Percentiles rank a stretch among this genome's conserved stretches.
Evolutionary conservation across 257 asterid genomes (phyloP).

Genomic region (Thymus quinquecostatus): DNA sequence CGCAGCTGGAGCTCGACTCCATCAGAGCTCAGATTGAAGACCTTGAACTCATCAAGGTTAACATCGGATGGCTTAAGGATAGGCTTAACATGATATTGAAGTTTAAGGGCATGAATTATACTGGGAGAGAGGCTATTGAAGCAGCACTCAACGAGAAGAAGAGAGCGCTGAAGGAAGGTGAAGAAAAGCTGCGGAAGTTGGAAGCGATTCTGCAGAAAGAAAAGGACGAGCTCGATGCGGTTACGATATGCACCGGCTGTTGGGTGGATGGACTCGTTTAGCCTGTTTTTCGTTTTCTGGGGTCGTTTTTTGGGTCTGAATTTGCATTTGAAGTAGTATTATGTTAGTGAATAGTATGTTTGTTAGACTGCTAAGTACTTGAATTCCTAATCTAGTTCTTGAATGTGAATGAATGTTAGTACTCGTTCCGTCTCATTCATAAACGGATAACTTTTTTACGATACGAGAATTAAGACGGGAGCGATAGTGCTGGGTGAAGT

Average conservation of each 20-base stretch:
- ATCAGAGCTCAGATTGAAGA: conserved; percentile 1
- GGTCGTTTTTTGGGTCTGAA: neutral
- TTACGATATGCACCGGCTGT: neutral
- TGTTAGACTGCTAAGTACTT: neutral
- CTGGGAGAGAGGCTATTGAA: neutral
- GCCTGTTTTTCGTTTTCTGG: neutral
- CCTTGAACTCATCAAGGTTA: conserved; percentile 19
- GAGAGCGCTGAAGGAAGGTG: neutral
- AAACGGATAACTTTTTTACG: too few species aligned
- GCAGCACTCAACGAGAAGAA: neutral
- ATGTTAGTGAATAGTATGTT: neutral
- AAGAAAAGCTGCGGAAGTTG: conserved; percentile 18
- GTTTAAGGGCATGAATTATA: neutral
- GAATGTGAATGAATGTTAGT: neutral
- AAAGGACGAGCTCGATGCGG: conserved; percentile 19
- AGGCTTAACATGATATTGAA: conserved; percentile 17
- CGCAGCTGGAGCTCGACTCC: neutral
- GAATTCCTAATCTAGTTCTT: neutral
- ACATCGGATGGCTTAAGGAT: conserved; percentile 9
- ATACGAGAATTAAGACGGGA: too few species aligned
- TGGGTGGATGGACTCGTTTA: conserved; percentile 26
- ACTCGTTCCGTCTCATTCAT: too few species aligned
- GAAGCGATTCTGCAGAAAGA: neutral
- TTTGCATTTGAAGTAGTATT: neutral
- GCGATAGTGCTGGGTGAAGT: too few species aligned